Conservation (phyloP, 768 basidiomycete genomes). For the Boletus speciosus region DNA sequence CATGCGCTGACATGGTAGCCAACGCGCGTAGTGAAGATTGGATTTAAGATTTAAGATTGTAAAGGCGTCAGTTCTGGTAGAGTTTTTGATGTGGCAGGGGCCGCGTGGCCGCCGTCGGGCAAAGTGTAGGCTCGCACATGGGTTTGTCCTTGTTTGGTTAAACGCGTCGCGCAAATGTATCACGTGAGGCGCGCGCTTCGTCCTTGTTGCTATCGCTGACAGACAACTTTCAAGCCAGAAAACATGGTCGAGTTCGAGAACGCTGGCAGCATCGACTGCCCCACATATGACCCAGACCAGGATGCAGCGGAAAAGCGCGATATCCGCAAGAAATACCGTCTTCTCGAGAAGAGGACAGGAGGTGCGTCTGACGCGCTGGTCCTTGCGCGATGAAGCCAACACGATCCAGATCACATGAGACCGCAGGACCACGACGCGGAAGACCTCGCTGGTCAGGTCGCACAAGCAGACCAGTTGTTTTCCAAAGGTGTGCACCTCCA, state of each 20-base stretch:
- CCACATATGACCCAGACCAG: conserved; percentile 80
- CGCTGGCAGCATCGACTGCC: conserved; percentile 21
- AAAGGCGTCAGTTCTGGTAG: not conserved
- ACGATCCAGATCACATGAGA: conserved; percentile 41
- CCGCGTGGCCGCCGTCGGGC: not conserved
- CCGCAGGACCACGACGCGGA: conserved; percentile 55
- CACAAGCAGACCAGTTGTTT: conserved; percentile 60
- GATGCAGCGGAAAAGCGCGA: conserved; percentile 75
- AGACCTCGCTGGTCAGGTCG: conserved; percentile 52
- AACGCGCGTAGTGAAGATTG: not conserved
- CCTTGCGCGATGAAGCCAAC: not conserved
- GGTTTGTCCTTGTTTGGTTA: conserved; percentile 22
- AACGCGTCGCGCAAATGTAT: conserved; percentile 23
- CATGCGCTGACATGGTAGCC: conserved; percentile 22
- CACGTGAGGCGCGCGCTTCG: conserved; percentile 13
- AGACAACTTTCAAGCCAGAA: not conserved
- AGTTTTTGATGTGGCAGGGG: not conserved
- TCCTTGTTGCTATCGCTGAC: too few species aligned
- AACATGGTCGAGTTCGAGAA: conserved; percentile 20
- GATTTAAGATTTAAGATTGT: not conserved
- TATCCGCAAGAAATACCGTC: conserved; percentile 70
- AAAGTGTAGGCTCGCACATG: not conserved
- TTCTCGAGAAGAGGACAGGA: conserved; percentile 59
- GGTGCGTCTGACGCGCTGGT: conserved; percentile 39
- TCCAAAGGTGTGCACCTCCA: conserved; percentile 45